Evolutionary conservation across 1,139 yeast species (phyloP), one percentile per base, ranked within the genome.

Genomic region (Zygosaccharomyces pseudobailii): DNA sequence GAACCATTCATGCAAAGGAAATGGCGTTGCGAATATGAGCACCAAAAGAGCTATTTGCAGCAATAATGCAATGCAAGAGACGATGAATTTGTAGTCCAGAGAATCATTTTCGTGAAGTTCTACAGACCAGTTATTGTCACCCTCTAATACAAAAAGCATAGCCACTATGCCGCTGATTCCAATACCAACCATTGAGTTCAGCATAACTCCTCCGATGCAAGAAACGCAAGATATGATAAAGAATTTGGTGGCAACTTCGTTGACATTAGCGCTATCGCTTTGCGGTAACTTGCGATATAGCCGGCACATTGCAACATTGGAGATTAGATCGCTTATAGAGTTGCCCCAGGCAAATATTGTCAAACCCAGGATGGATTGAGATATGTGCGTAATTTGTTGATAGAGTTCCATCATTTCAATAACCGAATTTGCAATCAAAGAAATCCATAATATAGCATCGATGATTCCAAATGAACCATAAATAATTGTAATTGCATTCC

Each of bases 301-400:
- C 42, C 54, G 57, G 42, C 68, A 65, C 66, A 66, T 64, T 1
- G 96, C 87, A 44, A 85, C 74, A 61, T 92, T 89, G 0, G 97
- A 85, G 6, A 92, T 81, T 47, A 90, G 73, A 60, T 92, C 98
- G n/a, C 97, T 96, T 4, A 89, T 71, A 0, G 96, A 90, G 62
- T 92, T 92, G n/a, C 98, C 98, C 55, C 92, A 71, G 0, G 97
- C 97, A 70, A 90, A 89, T 0, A 90, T 77, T 0, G 97, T 90
- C 31, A 89, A 71, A 0, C 97, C 97, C 20, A 88, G 67, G 6
- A 90, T 78, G 1, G 95, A 95, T 56, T 89, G 95, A 20, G 90
- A 81, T 2, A 65, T 53, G 5, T 61, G 57, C 6, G 65, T 61
- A 3, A 61, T 43, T 10, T 48, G 41, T 49, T 66, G 70, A 47